phyloP scores from a whole-genome alignment of 1,284 basidiomycete species.

The Sanghuangporus weigelae region DNA sequence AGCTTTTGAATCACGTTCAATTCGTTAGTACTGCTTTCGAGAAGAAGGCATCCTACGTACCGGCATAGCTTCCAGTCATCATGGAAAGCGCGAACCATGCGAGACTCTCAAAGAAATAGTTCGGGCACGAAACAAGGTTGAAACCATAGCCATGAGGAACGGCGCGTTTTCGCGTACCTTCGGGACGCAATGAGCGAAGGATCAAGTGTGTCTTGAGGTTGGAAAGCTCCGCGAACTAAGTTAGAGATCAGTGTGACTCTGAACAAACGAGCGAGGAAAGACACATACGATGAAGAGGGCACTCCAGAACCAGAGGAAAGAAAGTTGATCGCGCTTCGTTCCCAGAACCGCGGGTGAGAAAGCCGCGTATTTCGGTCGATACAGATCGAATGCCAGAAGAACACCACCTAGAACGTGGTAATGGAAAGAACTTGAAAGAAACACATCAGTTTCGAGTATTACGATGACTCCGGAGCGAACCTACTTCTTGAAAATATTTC shows the following conservation, averaged over 20 bases:
- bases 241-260: conserved; percentile 3
- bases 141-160: conserved; percentile 90
- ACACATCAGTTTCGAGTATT: background rate
- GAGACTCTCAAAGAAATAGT: conserved; percentile 91
- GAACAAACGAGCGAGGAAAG: background rate
- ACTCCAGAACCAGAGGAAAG: conserved; percentile 64
- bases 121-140: conserved; percentile 81
- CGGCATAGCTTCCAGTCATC: conserved; percentile 77
- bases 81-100: conserved; percentile 71
- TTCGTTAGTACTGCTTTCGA: conserved; percentile 9
- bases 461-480: conserved; percentile 24
- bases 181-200: conserved; percentile 78
- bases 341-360: conserved; percentile 57
- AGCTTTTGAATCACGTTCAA: conserved; percentile 36
- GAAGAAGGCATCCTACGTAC: conserved; percentile 38
- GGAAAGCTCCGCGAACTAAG: conserved; percentile 80
- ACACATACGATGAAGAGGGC: conserved; percentile 71
- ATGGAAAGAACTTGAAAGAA: conserved; percentile 65
- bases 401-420: conserved; percentile 82
- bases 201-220: conserved; percentile 85
- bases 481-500: conserved; percentile 89
- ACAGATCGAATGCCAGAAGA: conserved; percentile 74
- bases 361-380: conserved; percentile 65
- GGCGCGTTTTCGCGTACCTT: conserved; percentile 73
- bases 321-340: conserved; percentile 63